Evolutionary conservation across 202 grass and related monocot species (phyloP), one percentile per base, ranked within the genome.

Genomic region (Brachypodium distachyon): DNA sequence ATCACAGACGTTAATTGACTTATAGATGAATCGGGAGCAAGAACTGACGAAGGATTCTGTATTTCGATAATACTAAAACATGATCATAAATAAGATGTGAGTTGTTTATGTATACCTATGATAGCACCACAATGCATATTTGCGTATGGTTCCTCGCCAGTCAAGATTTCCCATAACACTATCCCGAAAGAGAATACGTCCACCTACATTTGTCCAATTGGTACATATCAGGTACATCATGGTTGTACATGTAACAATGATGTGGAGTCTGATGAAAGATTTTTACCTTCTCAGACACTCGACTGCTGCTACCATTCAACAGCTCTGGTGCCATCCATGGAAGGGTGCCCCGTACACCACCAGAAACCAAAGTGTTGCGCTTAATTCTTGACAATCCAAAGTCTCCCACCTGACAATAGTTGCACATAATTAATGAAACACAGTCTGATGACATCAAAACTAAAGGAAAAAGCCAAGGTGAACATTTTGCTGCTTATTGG

Each of bases 131-230:
- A 99, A 77, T 99, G 91, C 95, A 98, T 92, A 78, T 92, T 88
- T 27, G 89, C 89, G 1, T 98, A 98, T 38, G 96, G 96, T 72
- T 95, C 91, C 76, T 95, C 91, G 19, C 96, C 89, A 3, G 91
- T 98, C 25, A 98, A 83, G 39, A 98, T 98, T 68, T 98, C 96
- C 96, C 96, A 98, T 59, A 98, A 82, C 66, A 67, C 89, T 74
- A 98, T 98, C n/a, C 96, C 96, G 27, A 95, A 98, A 47, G 95
- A 98, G 87, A 95, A 98, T 13, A 98, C 91, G 61, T 98, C 96
- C 60, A 98, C 89, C 95, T 98, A 62, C 54, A 66, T 68, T 25
- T 55, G 27, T 28, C 46, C 33, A 10, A 13, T 59, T 31, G 10
- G 28, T 48, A 82, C 38, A 53, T 55, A 64, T 76, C 42, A 84